phyloP scores from a whole-genome alignment of 805 yeast species.

The Jamesozyma hellenica region DNA sequence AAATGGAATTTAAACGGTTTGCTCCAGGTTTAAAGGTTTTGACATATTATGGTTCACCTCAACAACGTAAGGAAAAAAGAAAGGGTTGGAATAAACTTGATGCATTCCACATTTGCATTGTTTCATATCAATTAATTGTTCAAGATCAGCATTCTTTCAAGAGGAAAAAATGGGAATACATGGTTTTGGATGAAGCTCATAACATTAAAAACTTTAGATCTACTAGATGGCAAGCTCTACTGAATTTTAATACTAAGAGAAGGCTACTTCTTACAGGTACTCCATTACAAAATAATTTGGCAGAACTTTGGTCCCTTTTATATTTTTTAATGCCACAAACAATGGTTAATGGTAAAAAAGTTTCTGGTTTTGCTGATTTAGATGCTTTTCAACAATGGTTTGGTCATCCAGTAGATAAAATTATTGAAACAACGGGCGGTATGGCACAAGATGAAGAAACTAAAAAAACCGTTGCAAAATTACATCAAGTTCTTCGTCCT shows the following conservation, averaged over 20 bases:
- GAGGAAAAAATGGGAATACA: constrained; percentile 87
- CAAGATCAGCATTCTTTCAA: constrained; percentile 93
- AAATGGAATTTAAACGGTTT: constrained; percentile 95
- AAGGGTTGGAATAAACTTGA: constrained; percentile 97
- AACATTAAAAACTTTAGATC: constrained; percentile 94
- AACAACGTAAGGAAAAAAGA: constrained; percentile 89
- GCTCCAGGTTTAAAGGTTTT: constrained; percentile 96
- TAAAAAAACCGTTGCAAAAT: constrained; percentile 68
- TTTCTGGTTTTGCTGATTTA: constrained; percentile 87
- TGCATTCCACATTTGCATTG: constrained; percentile 92
- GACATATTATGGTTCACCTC: constrained; percentile 95
- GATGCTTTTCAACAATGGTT: constrained; percentile 98
- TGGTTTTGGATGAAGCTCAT: constrained; percentile 97
- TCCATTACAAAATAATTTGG: constrained; percentile 87
- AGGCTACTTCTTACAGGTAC: constrained; percentile 90
- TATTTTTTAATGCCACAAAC: constrained; percentile 93
- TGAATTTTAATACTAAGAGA: constrained; percentile 87
- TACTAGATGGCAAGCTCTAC: constrained; percentile 90
- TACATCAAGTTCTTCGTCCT: constrained; percentile 91
- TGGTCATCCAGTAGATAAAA: constrained; percentile 90
- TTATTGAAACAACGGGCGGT: constrained; percentile 51
- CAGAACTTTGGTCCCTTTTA: constrained; percentile 91
- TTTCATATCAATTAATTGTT: constrained; percentile 93
- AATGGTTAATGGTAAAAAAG: constrained; percentile 37
- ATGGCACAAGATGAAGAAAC: constrained; percentile 72